Evolutionary conservation across 257 asterid species (phyloP).

Genomic region (Capsicum baccatum): DNA sequence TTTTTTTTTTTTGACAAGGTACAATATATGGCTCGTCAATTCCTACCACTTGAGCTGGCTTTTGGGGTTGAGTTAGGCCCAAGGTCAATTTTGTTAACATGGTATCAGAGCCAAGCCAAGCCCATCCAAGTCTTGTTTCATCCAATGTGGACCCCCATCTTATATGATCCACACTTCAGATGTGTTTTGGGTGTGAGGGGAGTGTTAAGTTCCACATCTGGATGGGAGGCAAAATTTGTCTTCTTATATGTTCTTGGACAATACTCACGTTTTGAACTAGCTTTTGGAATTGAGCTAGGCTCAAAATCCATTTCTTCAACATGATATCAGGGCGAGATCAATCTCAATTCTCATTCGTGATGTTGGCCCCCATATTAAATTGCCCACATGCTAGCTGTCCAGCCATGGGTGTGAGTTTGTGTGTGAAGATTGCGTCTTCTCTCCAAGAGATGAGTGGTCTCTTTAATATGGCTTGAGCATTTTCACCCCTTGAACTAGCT

Average conservation of each 20-base stretch:
- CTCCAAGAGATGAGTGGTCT: neutral
- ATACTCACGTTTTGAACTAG: neutral
- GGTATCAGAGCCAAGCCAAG: neutral
- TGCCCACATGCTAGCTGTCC: neutral
- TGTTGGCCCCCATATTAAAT: neutral
- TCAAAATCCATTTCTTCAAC: neutral
- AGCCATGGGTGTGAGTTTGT: neutral
- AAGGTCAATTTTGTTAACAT: neutral
- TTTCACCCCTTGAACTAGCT: neutral
- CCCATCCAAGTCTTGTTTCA: slow-evolving; percentile 11
- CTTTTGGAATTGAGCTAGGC: neutral
- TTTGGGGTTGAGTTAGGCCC: neutral
- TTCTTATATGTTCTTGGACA: neutral
- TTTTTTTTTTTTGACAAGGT: too few species aligned
- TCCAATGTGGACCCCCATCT: neutral
- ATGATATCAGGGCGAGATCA: neutral
- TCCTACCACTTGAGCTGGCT: neutral
- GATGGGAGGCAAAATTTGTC: neutral
- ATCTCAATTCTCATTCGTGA: neutral
- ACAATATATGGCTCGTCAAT: too few species aligned
- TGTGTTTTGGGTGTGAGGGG: neutral
- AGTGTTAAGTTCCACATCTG: neutral
- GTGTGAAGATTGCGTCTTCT: neutral
- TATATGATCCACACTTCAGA: neutral
- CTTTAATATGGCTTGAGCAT: slow-evolving; percentile 3